phyloP scores from a whole-genome alignment of 768 basidiomycete species.

The Filobasidium floriforme region DNA sequence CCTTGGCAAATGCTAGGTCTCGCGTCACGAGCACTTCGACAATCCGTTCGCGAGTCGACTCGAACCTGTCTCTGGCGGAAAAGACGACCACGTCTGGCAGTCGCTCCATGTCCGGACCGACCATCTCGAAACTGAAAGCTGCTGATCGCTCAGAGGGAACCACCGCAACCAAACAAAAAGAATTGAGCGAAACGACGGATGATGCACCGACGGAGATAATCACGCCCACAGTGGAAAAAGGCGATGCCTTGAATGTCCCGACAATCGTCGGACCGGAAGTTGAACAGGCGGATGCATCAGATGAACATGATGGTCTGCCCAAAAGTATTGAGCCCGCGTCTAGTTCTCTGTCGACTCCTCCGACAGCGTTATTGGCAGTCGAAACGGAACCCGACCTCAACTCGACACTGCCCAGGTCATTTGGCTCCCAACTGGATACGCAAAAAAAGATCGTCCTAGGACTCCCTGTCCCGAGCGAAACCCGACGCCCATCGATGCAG shows the following conservation, averaged over 20 bases:
- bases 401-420: neutral
- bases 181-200: neutral
- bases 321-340: neutral
- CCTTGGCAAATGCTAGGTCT: neutral
- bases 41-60: neutral
- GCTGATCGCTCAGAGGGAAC: too few species aligned
- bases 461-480: neutral
- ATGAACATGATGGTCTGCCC: neutral
- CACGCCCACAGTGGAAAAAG: neutral
- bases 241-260: neutral
- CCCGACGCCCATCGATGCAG: neutral
- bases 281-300: neutral
- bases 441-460: neutral
- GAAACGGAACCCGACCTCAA: conserved; percentile 1
- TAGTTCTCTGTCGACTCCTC: neutral
- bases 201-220: neutral
- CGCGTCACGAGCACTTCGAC: neutral
- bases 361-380: neutral
- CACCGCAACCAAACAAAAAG: neutral
- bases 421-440: conserved; percentile 1
- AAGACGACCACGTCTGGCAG: neutral
- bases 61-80: neutral
- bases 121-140: too few species aligned
- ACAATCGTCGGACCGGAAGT: too few species aligned
- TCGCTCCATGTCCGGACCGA: too few species aligned